phyloP scores from a whole-genome alignment of 805 yeast species.

The Saccharomycopsis lassenensis region DNA sequence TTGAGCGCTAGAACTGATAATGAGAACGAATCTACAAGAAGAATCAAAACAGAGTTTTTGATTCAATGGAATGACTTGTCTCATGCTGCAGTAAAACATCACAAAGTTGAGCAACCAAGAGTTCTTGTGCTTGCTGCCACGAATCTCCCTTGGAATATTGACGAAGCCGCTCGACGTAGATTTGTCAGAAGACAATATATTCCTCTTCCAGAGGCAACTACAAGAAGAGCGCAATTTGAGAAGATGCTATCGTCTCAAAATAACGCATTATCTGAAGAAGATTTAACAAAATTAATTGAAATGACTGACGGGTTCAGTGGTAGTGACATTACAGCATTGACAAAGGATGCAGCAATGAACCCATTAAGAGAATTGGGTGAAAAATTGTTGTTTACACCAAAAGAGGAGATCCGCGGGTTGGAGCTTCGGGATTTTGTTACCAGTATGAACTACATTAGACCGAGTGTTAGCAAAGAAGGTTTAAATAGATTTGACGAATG shows the following conservation, averaged over 20 bases:
- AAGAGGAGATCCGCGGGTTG: conserved; percentile 73
- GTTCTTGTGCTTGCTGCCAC: conserved; percentile 93
- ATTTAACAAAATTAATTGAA: conserved; percentile 47
- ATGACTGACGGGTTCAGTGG: conserved; percentile 86
- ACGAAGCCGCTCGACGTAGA: conserved; percentile 93
- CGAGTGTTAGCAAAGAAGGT: conserved; percentile 81
- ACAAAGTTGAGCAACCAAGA: conserved; percentile 37
- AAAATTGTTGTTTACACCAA: conserved; percentile 53
- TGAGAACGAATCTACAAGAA: conserved; percentile 80
- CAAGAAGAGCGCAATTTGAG: conserved; percentile 61
- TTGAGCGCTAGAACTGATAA: conserved; percentile 69
- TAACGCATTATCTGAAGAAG: conserved; percentile 51
- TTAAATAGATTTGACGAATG: conserved; percentile 73
- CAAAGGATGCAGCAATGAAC: conserved; percentile 98
- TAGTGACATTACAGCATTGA: conserved; percentile 86
- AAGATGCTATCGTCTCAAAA: conserved; percentile 61
- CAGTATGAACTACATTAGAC: conserved; percentile 71
- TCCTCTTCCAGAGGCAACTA: conserved; percentile 84
- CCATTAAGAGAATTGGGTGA: conserved; percentile 89
- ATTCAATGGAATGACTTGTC: conserved; percentile 94
- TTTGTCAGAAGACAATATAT: conserved; percentile 89
- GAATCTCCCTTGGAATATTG: conserved; percentile 93
- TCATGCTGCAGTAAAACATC: conserved; percentile 57
- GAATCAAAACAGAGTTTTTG: conserved; percentile 87
- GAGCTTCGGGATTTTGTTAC: conserved; percentile 61